Percentiles rank a stretch among this genome's conserved stretches.
These are phyloP conservation scores for Solanum verrucosum DNA, from an alignment of 257 asterid genomes.

Conservation along the genomic window DNA sequence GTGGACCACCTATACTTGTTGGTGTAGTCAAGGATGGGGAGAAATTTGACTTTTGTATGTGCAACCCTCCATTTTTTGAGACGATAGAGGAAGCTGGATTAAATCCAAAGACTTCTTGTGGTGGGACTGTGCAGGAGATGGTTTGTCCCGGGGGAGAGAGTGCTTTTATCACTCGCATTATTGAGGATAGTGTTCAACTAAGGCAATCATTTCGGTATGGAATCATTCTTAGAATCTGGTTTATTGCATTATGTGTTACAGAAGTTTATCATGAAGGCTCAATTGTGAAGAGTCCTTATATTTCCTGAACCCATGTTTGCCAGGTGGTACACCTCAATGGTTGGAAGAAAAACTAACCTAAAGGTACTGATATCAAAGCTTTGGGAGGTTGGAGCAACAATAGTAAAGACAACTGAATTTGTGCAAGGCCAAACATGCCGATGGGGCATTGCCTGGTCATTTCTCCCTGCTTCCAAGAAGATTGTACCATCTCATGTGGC, in stretches of 20 bases:
- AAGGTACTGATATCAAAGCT: slow-evolving; percentile 61
- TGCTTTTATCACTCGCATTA: slow-evolving; percentile 64
- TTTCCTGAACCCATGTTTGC: background rate
- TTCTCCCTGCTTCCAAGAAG: slow-evolving; percentile 47
- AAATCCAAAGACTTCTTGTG: slow-evolving; percentile 93
- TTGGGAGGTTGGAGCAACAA: slow-evolving; percentile 70
- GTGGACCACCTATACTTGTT: slow-evolving; percentile 52
- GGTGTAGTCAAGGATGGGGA: slow-evolving; percentile 73
- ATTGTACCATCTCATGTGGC: slow-evolving; percentile 20
- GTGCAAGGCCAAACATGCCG: slow-evolving; percentile 94
- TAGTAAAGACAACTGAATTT: slow-evolving; percentile 90
- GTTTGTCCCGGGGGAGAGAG: slow-evolving; percentile 87
- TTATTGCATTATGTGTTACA: background rate
- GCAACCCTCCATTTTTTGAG: slow-evolving; percentile 96
- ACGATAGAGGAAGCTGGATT: slow-evolving; percentile 83
- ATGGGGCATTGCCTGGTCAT: slow-evolving; percentile 99
- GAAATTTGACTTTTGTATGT: slow-evolving; percentile 86
- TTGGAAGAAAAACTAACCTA: slow-evolving; percentile 82
- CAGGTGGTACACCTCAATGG: slow-evolving; percentile 98
- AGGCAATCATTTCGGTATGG: slow-evolving; percentile 57
- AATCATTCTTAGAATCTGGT: background rate
- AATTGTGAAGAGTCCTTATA: background rate
- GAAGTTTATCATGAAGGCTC: background rate
- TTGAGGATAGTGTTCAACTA: slow-evolving; percentile 66
- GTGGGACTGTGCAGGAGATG: slow-evolving; percentile 89